Evolutionary conservation across 2,329 filamentous ascomycete genomes (phyloP).

Genomic region (Fusarium circinatum): DNA sequence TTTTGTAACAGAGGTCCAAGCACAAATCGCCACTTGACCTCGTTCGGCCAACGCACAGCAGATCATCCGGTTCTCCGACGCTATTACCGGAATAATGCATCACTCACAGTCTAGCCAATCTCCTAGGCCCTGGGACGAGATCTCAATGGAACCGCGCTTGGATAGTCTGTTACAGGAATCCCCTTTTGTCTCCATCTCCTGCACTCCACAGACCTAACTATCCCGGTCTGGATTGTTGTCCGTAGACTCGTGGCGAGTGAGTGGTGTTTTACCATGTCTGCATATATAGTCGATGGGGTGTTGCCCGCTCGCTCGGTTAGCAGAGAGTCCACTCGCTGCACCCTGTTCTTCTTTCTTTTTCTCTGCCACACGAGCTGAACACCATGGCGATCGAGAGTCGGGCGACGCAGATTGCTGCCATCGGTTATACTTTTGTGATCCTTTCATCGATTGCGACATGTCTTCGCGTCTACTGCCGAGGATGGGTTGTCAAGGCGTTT

Average conservation of each 20-base stretch:
- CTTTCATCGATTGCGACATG: constrained; percentile 47
- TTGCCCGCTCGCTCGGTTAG: neutral
- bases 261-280: neutral
- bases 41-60: neutral
- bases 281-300: constrained; percentile 3
- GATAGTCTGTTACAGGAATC: neutral
- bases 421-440: constrained; percentile 48
- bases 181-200: neutral
- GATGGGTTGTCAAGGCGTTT: constrained; percentile 47
- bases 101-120: neutral
- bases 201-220: neutral
- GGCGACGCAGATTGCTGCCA: constrained; percentile 37
- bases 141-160: neutral
- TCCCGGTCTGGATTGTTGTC: constrained; percentile 6
- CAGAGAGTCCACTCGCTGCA: neutral
- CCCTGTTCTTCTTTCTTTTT: neutral
- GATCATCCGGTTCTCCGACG: neutral
- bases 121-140: neutral
- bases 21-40: neutral
- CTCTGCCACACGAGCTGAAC: neutral
- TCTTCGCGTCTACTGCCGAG: constrained; percentile 48
- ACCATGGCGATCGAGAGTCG: constrained; percentile 18
- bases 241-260: neutral
- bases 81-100: neutral
- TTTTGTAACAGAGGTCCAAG: neutral